Evolutionary conservation across 495 filamentous ascomycete genomes (phyloP), one percentile per base, ranked within the genome.

Genomic region (Penicillium taxi): DNA sequence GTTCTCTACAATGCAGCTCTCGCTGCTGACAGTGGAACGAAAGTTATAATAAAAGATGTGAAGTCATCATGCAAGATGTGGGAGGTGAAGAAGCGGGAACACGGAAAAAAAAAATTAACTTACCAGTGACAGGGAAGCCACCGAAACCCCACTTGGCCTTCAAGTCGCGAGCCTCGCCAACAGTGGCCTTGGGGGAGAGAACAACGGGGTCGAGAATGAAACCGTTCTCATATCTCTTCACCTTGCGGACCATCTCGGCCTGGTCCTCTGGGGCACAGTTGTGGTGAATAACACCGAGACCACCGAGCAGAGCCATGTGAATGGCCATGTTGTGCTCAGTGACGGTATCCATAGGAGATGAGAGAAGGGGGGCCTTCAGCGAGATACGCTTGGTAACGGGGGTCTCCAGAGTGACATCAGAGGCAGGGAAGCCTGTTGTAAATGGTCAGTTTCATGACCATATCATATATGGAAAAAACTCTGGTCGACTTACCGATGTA

Each of bases 271-370:
- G 70, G 22, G 88, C 87, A 71, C 91, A 99, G 72, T 99, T 99
- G 75, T 99, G 93, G 67, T 99, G 91, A 47, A 99, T 93, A 39
- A 96, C 85, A 63, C 91, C 91, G 21, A 99, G 72, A 55, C 91
- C 91, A 61, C 91, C 91, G 51, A 96, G 81, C 31, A 96, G 75
- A 22, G 91, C 91, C 82, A 99, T 94, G 69, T 94, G 85, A 50
- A 99, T 96, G 34, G 91, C 91, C 91, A 99, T 99, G 58, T 91
- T 87, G 62, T 93, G 82, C 66, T 96, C 91, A 9, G 91, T 99
- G 53, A 99, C 91, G 22, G 91, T 99, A 72, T 99, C 91, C 91
- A 99, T 99, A 50, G 91, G 93, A 16, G 89, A 96, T 16, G 93
- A 96, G 31, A 95, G 74, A 49, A 99, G 81, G 26, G 91, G 91